A percentile compares a stretch with the other conserved stretches of the same genome.
Conservation (phyloP, 179 eudicot genomes). For the Spergularia azorica region DNA sequence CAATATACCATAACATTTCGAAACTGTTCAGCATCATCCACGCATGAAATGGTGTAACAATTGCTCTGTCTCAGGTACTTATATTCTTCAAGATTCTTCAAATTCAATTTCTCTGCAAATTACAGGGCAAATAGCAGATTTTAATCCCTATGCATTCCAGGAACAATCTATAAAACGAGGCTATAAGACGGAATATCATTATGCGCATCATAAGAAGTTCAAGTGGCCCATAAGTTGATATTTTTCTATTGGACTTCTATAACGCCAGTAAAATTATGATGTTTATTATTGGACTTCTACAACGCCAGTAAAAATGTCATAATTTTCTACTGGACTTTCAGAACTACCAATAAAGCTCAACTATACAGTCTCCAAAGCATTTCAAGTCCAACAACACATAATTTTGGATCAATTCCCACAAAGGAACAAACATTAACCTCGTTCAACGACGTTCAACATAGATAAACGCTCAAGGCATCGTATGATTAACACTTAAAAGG, state of each 20-base stretch:
- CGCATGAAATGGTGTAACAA: constrained; percentile 75
- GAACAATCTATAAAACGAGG: neutral
- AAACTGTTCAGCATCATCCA: constrained; percentile 95
- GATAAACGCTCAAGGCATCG: neutral
- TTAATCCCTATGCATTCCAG: constrained; percentile 2
- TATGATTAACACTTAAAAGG: neutral
- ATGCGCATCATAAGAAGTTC: neutral
- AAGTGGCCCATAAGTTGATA: neutral
- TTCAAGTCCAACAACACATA: neutral
- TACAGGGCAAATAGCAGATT: neutral
- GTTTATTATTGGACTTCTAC: neutral
- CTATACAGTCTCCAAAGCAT: constrained; percentile 1
- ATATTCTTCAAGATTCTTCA: constrained; percentile 67
- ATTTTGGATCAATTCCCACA: neutral
- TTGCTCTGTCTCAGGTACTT: constrained; percentile 80
- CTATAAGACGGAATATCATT: neutral
- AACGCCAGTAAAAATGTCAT: neutral
- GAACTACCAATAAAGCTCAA: constrained; percentile 1
- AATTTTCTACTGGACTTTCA: neutral
- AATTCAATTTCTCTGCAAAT: constrained; percentile 70
- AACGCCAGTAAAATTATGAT: neutral
- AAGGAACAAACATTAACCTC: neutral
- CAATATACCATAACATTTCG: constrained; percentile 63
- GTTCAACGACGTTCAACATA: neutral
- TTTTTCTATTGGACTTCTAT: neutral